These are phyloP conservation scores for Xenosphaeropsis pyriputrescens DNA, from an alignment of 2,329 filamentous ascomycete species.

Conservation along the genomic window DNA sequence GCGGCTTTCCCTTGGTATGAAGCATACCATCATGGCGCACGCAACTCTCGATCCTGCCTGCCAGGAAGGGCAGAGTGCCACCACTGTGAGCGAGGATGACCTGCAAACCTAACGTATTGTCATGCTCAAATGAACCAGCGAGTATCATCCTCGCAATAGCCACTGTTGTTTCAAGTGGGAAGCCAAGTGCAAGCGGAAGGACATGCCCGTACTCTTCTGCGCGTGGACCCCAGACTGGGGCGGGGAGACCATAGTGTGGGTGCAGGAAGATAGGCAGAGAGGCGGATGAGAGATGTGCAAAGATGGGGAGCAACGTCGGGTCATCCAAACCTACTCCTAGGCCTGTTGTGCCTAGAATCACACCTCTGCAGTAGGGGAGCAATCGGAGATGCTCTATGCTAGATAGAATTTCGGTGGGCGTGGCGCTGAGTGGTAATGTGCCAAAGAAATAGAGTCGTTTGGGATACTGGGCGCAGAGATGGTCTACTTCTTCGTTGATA, in stretches of 20 bases:
- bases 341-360: conserved; percentile 77
- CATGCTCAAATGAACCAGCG: conserved; percentile 67
- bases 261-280: conserved; percentile 67
- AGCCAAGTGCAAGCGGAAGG: conserved; percentile 70
- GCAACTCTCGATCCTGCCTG: conserved; percentile 78
- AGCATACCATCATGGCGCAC: conserved; percentile 71
- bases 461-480: conserved; percentile 50
- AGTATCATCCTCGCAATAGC: conserved; percentile 78
- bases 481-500: conserved; percentile 68
- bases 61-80: conserved; percentile 77
- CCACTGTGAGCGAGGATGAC: conserved; percentile 80
- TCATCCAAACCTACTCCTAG: conserved; percentile 74
- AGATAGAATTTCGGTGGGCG: conserved; percentile 41
- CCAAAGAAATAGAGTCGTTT: conserved; percentile 72
- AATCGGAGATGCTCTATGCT: conserved; percentile 48
- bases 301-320: conserved; percentile 54
- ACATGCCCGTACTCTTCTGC: conserved; percentile 71
- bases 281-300: conserved; percentile 50
- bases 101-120: conserved; percentile 43
- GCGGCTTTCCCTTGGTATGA: conserved; percentile 40
- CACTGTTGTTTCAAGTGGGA: conserved; percentile 87
- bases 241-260: conserved; percentile 80
- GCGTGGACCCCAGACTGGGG: conserved; percentile 63
- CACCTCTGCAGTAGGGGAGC: conserved; percentile 61
- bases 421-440: conserved; percentile 61